Percentiles rank a stretch among this genome's conserved stretches.
Conservation (phyloP, 495 filamentous ascomycete genomes). For the Penicillium flavigenum region DNA sequence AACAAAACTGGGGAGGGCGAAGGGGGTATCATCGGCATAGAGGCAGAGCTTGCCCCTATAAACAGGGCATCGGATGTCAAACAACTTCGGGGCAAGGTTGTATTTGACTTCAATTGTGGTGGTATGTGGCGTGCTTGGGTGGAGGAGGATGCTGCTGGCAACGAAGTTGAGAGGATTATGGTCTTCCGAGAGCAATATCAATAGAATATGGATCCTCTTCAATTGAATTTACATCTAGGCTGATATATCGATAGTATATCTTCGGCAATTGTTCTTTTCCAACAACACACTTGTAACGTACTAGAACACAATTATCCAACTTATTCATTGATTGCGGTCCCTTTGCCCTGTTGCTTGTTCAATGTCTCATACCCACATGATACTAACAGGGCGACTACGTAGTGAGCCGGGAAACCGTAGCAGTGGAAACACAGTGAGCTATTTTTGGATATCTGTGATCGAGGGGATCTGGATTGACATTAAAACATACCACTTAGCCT, state of each 20-base stretch:
- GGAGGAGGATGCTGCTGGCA: slow-evolving; percentile 65
- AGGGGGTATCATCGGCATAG: slow-evolving; percentile 87
- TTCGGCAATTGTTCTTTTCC: not conserved
- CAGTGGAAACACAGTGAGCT: too few species aligned
- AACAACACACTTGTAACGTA: too few species aligned
- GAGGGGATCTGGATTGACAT: too few species aligned
- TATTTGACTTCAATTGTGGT: slow-evolving; percentile 80
- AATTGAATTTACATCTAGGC: not conserved
- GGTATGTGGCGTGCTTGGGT: slow-evolving; percentile 88
- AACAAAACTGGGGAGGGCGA: slow-evolving; percentile 73
- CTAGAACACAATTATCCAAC: too few species aligned
- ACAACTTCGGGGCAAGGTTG: slow-evolving; percentile 49
- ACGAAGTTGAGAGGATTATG: slow-evolving; percentile 53
- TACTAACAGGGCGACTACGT: too few species aligned
- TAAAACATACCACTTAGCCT: too few species aligned
- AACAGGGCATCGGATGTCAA: slow-evolving; percentile 22
- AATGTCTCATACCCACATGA: too few species aligned
- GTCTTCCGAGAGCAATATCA: slow-evolving; percentile 57
- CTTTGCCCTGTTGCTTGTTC: too few species aligned
- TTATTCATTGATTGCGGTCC: too few species aligned
- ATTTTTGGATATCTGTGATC: too few species aligned
- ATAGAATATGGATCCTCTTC: slow-evolving; percentile 7
- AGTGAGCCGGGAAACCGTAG: too few species aligned
- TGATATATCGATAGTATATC: not conserved
- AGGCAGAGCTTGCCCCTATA: slow-evolving; percentile 47